Base-by-base conservation (phyloP, 257 asterid species). In the Gynochthodes officinalis region DNA sequence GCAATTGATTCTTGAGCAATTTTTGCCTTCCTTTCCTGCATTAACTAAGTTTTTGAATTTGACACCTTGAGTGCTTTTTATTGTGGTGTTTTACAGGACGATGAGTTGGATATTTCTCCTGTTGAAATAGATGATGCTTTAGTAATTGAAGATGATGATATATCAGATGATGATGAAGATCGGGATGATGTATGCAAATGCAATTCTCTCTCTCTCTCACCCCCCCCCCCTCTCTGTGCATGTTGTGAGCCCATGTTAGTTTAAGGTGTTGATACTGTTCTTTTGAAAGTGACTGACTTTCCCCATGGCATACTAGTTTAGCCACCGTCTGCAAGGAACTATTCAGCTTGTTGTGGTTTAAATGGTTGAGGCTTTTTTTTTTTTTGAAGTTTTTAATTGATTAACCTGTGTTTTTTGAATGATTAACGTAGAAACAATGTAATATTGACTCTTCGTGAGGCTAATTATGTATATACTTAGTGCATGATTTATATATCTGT, bases 81-180 rank as follows among this genome's bases (percentile, higher is more conserved):
- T 61, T 64, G 49, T 67, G 74, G 60, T 79, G 73, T 35, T 70
- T 70, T 77, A 77, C 87, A 95, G 99, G 99, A 90, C 72, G 98
- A 95, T 66, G 99, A 89, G 71, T 80, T 95, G 86, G 95, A 85
- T 76, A 85, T 86, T 69, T 86, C 96, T 39, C 96, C 97, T 25
- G 84, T 89, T 39, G 98, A 89, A 77, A 82, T 90, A 72, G 96
- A 92, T 67, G 98, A 90, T 62, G 89, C 96, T 53, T 84, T 90
- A 90, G 96, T 95, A 83, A 95, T 92, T 80, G 98, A 92, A 80
- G 96, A 92, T 80, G 99, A 92, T 68, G 98, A 95, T 77, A 82
- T 95, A 50, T 95, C 99, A 11, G 97, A 92, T 76, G 98, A 91
- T 4, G 96, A 88, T 2, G 94, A 88, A 23, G 96, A 88, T 73